Conservation (phyloP, 1,284 basidiomycete genomes). For the Melampsora occidentalis region DNA sequence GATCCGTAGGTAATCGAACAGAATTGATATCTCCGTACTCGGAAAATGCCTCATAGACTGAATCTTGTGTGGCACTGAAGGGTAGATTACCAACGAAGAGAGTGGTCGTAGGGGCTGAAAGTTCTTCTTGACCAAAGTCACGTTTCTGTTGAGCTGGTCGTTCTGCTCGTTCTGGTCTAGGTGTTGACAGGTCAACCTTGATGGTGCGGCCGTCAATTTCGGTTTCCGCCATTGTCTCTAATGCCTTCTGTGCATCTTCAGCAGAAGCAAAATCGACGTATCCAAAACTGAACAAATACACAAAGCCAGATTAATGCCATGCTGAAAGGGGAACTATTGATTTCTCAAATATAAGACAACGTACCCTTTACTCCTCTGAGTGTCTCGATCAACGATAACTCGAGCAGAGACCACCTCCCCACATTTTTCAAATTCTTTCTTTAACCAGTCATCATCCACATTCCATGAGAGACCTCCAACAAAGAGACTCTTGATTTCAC, state of each 20-base stretch:
- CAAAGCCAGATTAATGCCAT: constrained; percentile 66
- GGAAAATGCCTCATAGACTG: constrained; percentile 85
- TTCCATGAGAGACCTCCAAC: constrained; percentile 95
- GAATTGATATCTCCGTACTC: constrained; percentile 84
- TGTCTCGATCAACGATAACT: constrained; percentile 86
- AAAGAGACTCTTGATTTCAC: constrained; percentile 71
- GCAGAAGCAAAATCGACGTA: constrained; percentile 79
- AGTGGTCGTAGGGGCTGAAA: constrained; percentile 67
- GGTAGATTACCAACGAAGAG: constrained; percentile 90
- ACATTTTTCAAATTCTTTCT: constrained; percentile 80
- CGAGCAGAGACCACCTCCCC: constrained; percentile 83
- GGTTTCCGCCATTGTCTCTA: constrained; percentile 68
- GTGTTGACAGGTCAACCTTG: constrained; percentile 76
- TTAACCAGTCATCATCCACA: constrained; percentile 94
- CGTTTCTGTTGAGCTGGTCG: constrained; percentile 68
- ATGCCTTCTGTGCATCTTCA: constrained; percentile 70
- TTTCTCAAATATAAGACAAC: constrained; percentile 6
- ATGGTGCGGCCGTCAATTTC: constrained; percentile 89
- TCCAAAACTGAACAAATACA: constrained; percentile 62
- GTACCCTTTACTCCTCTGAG: constrained; percentile 54
- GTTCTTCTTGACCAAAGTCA: constrained; percentile 51
- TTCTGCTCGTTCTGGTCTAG: constrained; percentile 61
- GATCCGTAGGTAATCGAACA: constrained; percentile 88
- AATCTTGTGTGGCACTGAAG: constrained; percentile 76
- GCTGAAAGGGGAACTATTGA: constrained; percentile 54